Evolutionary conservation across 139 green algal species (phyloP), one percentile per base, ranked within the genome.

Genomic region (Micromonas commoda): DNA sequence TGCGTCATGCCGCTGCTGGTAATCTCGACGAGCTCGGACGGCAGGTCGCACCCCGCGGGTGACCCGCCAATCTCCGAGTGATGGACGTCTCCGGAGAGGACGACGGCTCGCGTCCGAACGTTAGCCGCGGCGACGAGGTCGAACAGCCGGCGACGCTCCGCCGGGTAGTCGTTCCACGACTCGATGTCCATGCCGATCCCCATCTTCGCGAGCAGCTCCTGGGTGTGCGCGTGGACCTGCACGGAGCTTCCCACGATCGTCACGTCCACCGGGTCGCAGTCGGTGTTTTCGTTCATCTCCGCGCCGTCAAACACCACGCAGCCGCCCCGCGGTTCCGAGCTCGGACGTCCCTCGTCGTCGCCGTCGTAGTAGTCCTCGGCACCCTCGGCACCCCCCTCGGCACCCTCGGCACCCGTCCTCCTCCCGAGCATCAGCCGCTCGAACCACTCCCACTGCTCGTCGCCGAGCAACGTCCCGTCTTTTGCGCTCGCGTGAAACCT

Each of bases 1-100:
- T 73, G 66, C 6, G 66, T 73, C 33, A 73, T 38, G 16, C 66
- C 66, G 28, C 31, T 54, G 1, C 23, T 26, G 2, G 66, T 73
- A 20, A 24, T 35, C 20, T 73, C 66, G 1, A 73, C 53, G 2
- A 20, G 52, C 31, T 73, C 29, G 66, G 52, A 73, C 1, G 66
- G 66, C 33, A 73, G 28, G 53, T 54, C 20, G 28, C 66, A 73
- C 1, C 66, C 66, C 6, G 66, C 33, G 2, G 66, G 20, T 51
- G 20, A 6, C n/a, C 52, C 66, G 13, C 21, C 66, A 73, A 73
- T 73, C 29, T 54, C 21, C n/a, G 34, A 33, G 1, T 54, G 31
- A 51, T 73, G 66, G 31, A 73, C 66, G 66, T 73, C 66, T 1
- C 66, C 66, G 23, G 66, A 73, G n/a, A 73, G 29, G 66, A 73